Evolutionary conservation across 306 rosid species (phyloP), one percentile per base, ranked within the genome.

Genomic region (Ammopiptanthus mongolicus): DNA sequence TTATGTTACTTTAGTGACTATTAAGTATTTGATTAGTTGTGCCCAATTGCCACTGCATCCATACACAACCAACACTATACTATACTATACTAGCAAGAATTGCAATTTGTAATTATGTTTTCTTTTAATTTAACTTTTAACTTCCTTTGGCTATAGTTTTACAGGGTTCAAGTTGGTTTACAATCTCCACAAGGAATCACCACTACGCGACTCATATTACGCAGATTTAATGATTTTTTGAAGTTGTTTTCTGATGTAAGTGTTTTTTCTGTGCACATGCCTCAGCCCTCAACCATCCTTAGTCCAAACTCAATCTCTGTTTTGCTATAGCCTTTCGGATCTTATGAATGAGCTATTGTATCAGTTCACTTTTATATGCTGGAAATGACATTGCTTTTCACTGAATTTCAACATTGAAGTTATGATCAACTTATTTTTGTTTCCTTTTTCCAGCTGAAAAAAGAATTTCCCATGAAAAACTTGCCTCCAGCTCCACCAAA

Each of bases 121-220:
- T 65, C 46, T 41, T 67, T 12, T 13, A 12, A 28, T 41, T 13
- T 8, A 5, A 25, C 3, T 42, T 53, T 74, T 80, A 81, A 80
- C 81, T 68, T 56, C 81, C 41, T 74, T 55, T 44, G 9, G 55
- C 15, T 74, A 66, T 89, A 95, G 98, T 90, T 90, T 86, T 95
- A 78, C 79, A 88, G 86, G 91, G 91, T 95, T 86, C 91, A 87
- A 90, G 93, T 95, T 55, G 95, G 90, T 52, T 36, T 95, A 51
- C 91, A 89, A 85, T 91, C 98, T 1, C 98, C 96, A 8, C 84
- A 90, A 82, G 95, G 93, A 65, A 83, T 90, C 78, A 88, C 97
- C 71, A 78, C 88, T 31, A 83, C 84, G 0, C 84, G 96, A 63
- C 78, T 64, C 2, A 85, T 90, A 81, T 77, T 89, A 58, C 88